Evolutionary conservation across 2,329 filamentous ascomycete genomes (phyloP).

Genomic region (Diplodia sapinea): DNA sequence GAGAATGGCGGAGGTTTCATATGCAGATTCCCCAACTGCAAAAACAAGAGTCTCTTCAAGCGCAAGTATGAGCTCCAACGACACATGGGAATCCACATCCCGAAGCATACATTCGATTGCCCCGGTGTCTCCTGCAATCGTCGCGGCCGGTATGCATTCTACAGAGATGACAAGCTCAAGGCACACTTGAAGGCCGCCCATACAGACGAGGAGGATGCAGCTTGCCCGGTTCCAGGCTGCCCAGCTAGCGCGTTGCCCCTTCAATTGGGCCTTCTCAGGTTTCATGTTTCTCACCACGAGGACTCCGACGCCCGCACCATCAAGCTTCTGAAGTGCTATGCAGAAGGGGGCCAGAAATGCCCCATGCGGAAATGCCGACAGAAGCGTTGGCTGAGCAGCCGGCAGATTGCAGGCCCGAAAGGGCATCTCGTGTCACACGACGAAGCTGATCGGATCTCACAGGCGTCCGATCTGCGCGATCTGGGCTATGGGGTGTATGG

Average conservation of each 20-base stretch:
- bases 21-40: neutral
- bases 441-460: neutral
- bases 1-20: neutral
- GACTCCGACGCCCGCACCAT: neutral
- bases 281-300: neutral
- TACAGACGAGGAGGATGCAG: neutral
- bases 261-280: neutral
- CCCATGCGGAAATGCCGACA: slow-evolving; percentile 10
- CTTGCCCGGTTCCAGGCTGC: neutral
- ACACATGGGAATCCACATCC: neutral
- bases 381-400: neutral
- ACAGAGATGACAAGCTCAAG: slow-evolving; percentile 1
- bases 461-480: neutral
- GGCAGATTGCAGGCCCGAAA: neutral
- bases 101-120: neutral
- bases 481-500: neutral
- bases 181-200: neutral
- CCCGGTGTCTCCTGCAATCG: neutral
- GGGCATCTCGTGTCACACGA: slow-evolving; percentile 1
- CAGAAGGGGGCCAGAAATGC: neutral
- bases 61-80: slow-evolving; percentile 3
- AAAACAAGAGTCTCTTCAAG: neutral
- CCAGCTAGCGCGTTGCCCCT: neutral
- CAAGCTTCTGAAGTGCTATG: neutral
- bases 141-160: neutral